phyloP scores from a whole-genome alignment of 768 basidiomycete genomes.

The Hygrocybe coccinea region DNA sequence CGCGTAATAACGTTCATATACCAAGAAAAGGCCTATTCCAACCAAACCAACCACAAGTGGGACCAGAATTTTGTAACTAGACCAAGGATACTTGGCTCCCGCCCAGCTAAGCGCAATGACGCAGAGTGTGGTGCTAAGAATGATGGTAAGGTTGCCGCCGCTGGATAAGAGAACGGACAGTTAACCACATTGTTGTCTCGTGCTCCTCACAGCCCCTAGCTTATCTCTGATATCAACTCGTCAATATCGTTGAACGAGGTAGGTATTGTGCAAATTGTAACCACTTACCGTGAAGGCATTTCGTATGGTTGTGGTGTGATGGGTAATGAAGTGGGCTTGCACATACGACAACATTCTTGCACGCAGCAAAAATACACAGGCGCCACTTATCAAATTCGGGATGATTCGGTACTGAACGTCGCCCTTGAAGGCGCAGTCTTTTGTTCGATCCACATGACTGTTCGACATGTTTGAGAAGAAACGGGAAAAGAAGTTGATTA shows the following conservation, averaged over 20 bases:
- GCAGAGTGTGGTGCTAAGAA: slow-evolving; percentile 30
- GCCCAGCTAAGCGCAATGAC: no score
- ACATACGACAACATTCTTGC: slow-evolving; percentile 91
- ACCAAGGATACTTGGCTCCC: slow-evolving; percentile 42
- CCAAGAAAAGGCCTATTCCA: no score
- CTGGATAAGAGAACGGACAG: slow-evolving; percentile 16
- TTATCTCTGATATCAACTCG: no score
- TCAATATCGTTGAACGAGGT: no score
- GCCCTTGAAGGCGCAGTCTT: slow-evolving; percentile 81
- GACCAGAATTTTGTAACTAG: slow-evolving; percentile 34
- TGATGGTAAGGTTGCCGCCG: slow-evolving; percentile 40
- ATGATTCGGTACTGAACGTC: slow-evolving; percentile 57
- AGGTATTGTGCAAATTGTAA: no score
- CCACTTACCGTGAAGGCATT: no score
- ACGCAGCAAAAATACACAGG: slow-evolving; percentile 78
- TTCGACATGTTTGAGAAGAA: slow-evolving; percentile 92
- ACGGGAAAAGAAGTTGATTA: slow-evolving; percentile 95
- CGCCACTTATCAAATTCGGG: no score
- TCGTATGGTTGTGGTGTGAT: no score
- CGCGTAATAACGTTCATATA: slow-evolving; percentile 35
- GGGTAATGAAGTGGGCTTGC: no score
- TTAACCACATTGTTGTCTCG: neutral
- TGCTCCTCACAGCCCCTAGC: no score
- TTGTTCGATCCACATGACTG: slow-evolving; percentile 98
- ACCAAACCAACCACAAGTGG: slow-evolving; percentile 41